Evolutionary conservation across 805 yeast species (phyloP).

Genomic region (Teunomyces gatunensis): DNA sequence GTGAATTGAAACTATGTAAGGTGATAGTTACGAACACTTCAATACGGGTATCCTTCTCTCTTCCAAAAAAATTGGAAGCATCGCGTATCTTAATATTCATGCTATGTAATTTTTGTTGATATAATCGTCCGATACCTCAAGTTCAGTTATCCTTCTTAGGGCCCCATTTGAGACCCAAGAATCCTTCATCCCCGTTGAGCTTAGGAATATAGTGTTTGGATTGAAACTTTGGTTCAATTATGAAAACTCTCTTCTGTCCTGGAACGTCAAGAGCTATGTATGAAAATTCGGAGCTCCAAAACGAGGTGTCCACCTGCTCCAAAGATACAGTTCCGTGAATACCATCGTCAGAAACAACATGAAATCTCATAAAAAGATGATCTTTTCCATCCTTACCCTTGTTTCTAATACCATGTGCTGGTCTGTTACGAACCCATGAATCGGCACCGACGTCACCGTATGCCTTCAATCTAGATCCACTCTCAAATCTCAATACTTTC

Average conservation of each 20-base stretch:
- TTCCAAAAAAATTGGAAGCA: slow-evolving; percentile 6
- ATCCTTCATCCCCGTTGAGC: slow-evolving; percentile 47
- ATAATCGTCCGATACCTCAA: neutral
- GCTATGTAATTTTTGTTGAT: neutral
- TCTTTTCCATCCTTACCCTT: slow-evolving; percentile 75
- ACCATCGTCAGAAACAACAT: slow-evolving; percentile 67
- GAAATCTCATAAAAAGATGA: slow-evolving; percentile 80
- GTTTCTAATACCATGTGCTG: slow-evolving; percentile 65
- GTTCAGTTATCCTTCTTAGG: slow-evolving; percentile 51
- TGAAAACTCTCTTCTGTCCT: slow-evolving; percentile 63
- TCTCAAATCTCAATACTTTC: slow-evolving; percentile 50
- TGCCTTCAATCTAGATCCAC: slow-evolving; percentile 69
- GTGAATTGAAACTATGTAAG: neutral
- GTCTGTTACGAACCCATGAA: slow-evolving; percentile 87
- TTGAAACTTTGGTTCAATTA: slow-evolving; percentile 58
- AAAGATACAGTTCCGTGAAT: slow-evolving; percentile 69
- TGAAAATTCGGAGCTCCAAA: slow-evolving; percentile 64
- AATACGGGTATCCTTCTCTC: too few relatives aligned
- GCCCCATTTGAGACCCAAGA: slow-evolving; percentile 86
- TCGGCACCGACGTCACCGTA: slow-evolving; percentile 73
- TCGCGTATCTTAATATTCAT: slow-evolving; percentile 23
- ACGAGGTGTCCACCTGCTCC: slow-evolving; percentile 73
- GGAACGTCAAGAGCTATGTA: slow-evolving; percentile 76
- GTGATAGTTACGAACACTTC: neutral
- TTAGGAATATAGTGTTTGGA: slow-evolving; percentile 44